Evolutionary conservation across 176 grass and related monocot species (phyloP), one percentile per base, ranked within the genome.

Genomic region (Microstegium vimineum): DNA sequence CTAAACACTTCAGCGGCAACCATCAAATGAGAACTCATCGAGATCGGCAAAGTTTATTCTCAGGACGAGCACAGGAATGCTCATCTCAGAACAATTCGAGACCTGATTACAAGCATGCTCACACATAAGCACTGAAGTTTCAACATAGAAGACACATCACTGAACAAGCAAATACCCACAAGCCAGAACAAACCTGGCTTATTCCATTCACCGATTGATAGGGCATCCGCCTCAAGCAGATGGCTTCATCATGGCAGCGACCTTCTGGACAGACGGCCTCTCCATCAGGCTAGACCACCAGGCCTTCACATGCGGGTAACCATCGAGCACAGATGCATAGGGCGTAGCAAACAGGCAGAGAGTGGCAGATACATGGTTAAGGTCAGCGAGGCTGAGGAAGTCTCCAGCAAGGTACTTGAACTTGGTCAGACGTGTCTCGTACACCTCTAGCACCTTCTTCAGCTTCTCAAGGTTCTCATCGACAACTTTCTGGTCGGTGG

Each of bases 401-500:
- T 91, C 92, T 81, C 92, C 92, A 70, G 89, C 92, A 0, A 94
- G 56, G 84, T 89, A 94, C 84, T 91, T 87, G 62, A 2, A 66
- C 37, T 87, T 79, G 18, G 54, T 75, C 27, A 91, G 81, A 9
- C 67, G 86, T 0, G 52, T 81, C 84, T 94, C 92, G 6, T 94
- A 94, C 38, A 94, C 86, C 25, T 85, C 86, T 8, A 91, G 37
- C 84, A 91, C 84, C 73, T 79, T 89, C 76, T 81, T 81, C 41
- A 94, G 54, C 65, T 89, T 94, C 69, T 79, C 89, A 56, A 87
- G 13, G 77, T 64, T 79, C 22, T 77, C 89, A 4, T 81, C 84
- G 0, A 94, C 87, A 30, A 77, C 69, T 37, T 81, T 75, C 68
- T 85, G 52, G 73, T 94, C 86, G 0, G 76, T 63, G 60, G 62